These are phyloP conservation scores for Blattamonas nauphoetae DNA, from an alignment of 78 protist genomes.

Conservation along the genomic window DNA sequence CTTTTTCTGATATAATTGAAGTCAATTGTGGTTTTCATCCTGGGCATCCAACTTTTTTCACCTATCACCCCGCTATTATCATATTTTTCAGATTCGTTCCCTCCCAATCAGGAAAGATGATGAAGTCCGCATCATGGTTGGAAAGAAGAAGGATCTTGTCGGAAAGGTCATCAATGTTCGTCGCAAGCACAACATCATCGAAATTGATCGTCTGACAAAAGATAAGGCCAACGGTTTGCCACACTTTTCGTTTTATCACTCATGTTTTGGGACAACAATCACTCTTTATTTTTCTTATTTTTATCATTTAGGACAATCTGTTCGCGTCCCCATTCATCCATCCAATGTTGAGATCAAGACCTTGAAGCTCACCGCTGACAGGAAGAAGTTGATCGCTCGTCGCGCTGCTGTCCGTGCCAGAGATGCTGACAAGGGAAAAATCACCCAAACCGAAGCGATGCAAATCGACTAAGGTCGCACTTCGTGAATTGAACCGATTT, in stretches of 20 bases:
- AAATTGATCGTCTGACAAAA: constrained; percentile 73
- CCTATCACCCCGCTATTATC: not conserved
- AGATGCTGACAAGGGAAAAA: constrained; percentile 12
- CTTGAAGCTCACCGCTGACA: constrained; percentile 83
- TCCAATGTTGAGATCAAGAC: constrained; percentile 79
- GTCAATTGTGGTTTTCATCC: not conserved
- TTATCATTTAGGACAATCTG: not conserved
- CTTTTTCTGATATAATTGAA: not conserved
- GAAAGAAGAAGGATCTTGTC: not conserved
- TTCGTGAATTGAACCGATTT: too few species aligned
- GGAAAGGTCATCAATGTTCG: constrained; percentile 50
- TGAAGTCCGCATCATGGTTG: constrained; percentile 64
- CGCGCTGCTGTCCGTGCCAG: constrained; percentile 11
- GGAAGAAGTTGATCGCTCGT: constrained; percentile 30
- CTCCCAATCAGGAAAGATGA: constrained; percentile 97
- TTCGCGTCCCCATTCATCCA: constrained; percentile 48
- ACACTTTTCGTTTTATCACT: not conserved
- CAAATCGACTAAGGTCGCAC: not conserved
- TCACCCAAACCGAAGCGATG: not conserved
- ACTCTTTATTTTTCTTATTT: not conserved
- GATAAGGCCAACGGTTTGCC: constrained; percentile 83
- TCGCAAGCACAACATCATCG: constrained; percentile 85
- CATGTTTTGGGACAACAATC: not conserved
- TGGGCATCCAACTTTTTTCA: not conserved
- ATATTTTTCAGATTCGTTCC: constrained; percentile 57